Evolutionary conservation across 106 monocot genomes (phyloP), one percentile per base, ranked within the genome.

Genomic region (Dendrobium chrysotoxum): DNA sequence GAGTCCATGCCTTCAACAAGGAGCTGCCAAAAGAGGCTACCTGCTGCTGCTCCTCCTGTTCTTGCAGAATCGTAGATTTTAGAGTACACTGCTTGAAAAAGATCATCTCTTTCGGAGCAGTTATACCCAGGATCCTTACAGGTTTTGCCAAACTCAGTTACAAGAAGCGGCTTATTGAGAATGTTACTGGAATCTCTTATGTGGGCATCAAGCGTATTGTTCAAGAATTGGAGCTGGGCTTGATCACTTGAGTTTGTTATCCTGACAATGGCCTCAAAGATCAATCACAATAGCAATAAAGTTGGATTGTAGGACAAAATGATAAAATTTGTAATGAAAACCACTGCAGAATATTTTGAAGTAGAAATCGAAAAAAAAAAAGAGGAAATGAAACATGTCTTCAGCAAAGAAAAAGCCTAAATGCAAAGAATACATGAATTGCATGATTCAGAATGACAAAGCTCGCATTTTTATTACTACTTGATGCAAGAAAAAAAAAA

Each of bases 11-110:
- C 93, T 40, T 81, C 66, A 17, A 81, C 78, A 18, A 97, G 75
- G 30, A 97, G 90, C 80, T 93, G 96, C 96, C 96, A 97, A 82
- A 94, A 97, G 1, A 97, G 81, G 17, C 90, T 88, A 7, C 96
- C 96, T 2, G 88, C 92, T 2, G 92, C 77, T 1, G 92, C 81
- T 2, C 96, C 96, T 8, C 90, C 90, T 11, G 40, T 84, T 55
- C 89, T 87, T 12, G 92, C 94, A 7, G 96, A 97, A 80, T 53
- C 78, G 76, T 92, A 97, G 57, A 93, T 90, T 53, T 92, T 91
- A 16, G 85, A 74, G 79, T 92, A 97, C 18, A 94, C 87, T 2
- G 71, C 80, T 23, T 42, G 77, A 84, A 89, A 94, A 21, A 94
- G 23, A 0, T 70, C 74, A 40, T 97, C 94, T 70, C 94, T 90